A percentile compares a stretch with the other conserved stretches of the same genome.
phyloP scores from a whole-genome alignment of 139 green algal genomes.

The Chlamydomonas schloesseri region DNA sequence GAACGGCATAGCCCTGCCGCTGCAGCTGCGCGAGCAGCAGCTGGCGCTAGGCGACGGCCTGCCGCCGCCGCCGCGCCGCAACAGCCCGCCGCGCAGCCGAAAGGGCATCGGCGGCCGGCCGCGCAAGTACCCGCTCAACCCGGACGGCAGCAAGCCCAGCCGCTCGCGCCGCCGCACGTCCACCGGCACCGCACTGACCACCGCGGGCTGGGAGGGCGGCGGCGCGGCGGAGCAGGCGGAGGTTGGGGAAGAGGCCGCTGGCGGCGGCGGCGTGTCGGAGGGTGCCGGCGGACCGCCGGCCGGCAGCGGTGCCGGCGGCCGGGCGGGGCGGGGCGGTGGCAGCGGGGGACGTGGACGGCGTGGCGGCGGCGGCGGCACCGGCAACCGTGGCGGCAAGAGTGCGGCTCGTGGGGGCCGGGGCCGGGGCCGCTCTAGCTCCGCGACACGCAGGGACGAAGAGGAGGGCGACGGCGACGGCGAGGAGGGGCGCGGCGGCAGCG shows the following conservation, averaged over 20 bases:
- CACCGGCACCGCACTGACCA: constrained; percentile 20
- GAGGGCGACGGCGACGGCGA: too few species aligned
- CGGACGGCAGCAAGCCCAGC: neutral
- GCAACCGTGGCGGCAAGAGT: neutral
- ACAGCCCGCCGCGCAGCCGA: constrained; percentile 2
- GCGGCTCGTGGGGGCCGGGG: neutral
- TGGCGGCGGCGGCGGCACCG: neutral
- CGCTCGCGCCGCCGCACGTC: neutral
- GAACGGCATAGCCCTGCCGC: neutral
- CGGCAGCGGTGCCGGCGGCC: neutral
- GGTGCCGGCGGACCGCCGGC: neutral
- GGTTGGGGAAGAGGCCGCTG: neutral
- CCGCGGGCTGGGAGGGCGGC: neutral
- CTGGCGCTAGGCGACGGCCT: neutral
- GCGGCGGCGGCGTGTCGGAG: neutral
- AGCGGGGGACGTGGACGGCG: neutral
- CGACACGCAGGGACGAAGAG: too few species aligned
- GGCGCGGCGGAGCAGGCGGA: neutral
- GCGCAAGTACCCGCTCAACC: constrained; percentile 15
- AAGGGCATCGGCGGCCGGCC: constrained; percentile 38
- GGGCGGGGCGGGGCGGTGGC: neutral
- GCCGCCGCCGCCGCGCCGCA: constrained; percentile 15
- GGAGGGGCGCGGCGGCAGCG: too few species aligned
- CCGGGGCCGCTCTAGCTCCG: neutral
- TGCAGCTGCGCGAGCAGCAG: neutral